phyloP scores from a whole-genome alignment of 2,329 filamentous ascomycete species.

The Phaeosphaeria sp. region DNA sequence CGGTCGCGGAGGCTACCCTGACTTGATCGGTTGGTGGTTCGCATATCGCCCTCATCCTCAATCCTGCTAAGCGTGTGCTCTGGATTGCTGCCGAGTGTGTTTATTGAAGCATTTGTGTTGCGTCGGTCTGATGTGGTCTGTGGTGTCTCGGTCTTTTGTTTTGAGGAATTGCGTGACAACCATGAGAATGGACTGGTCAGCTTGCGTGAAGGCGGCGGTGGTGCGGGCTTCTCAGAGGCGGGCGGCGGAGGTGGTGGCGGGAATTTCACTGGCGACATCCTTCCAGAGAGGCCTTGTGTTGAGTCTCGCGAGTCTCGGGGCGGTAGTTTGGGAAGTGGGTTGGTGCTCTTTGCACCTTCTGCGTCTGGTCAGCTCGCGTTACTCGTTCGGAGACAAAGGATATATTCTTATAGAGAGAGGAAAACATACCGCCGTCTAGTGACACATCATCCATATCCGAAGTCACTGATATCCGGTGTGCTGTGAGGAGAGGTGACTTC shows the following conservation, averaged over 20 bases:
- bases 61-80: constrained; percentile 79
- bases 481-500: constrained; percentile 61
- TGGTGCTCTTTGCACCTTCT: constrained; percentile 39
- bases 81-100: constrained; percentile 79
- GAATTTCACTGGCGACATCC: constrained; percentile 69
- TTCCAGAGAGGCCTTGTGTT: constrained; percentile 73
- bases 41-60: constrained; percentile 63
- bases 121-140: constrained; percentile 62
- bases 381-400: neutral
- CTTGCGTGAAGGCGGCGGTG: constrained; percentile 63
- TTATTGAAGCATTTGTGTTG: constrained; percentile 81
- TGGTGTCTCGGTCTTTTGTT: constrained; percentile 64
- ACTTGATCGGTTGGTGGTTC: constrained; percentile 41
- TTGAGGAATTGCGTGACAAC: constrained; percentile 56
- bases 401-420: constrained; percentile 11
- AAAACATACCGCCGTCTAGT: constrained; percentile 63
- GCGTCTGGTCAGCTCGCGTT: constrained; percentile 18
- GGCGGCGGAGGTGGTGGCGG: constrained; percentile 47
- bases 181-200: constrained; percentile 67
- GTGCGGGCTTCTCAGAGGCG: constrained; percentile 33
- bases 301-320: constrained; percentile 55
- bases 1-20: constrained; percentile 54
- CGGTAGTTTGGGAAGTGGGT: constrained; percentile 60
- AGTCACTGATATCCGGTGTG: constrained; percentile 62
- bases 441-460: constrained; percentile 70